Conservation (phyloP, 306 rosid species). For the Quercus suber region DNA sequence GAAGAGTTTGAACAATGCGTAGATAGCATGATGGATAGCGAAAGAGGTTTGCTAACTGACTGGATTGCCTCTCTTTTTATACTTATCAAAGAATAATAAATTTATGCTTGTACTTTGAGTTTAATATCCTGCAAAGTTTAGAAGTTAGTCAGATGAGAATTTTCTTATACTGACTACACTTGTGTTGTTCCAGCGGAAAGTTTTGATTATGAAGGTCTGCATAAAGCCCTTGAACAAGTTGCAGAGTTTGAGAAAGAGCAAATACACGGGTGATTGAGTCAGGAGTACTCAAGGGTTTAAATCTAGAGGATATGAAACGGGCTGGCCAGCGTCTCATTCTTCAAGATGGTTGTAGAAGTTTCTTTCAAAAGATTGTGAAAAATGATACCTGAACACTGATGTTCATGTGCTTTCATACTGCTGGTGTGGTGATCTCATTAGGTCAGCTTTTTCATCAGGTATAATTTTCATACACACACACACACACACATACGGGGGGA, state of each 20-base stretch:
- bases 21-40: conserved; percentile 60
- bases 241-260: conserved; percentile 81
- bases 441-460: conserved; percentile 90
- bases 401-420: conserved; percentile 93
- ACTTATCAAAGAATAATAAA: too few species aligned
- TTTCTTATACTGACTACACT: neutral
- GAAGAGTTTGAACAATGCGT: conserved; percentile 93
- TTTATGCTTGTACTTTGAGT: neutral
- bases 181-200: conserved; percentile 47
- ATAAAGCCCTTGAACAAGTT: conserved; percentile 71
- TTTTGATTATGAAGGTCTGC: conserved; percentile 57
- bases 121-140: neutral
- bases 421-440: conserved; percentile 97
- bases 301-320: conserved; percentile 75
- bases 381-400: conserved; percentile 61
- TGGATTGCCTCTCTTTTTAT: conserved; percentile 1
- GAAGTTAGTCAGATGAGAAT: neutral
- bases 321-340: conserved; percentile 89
- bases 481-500: too few species aligned
- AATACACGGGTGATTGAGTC: conserved; percentile 81
- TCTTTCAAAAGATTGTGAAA: conserved; percentile 61
- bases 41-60: conserved; percentile 48
- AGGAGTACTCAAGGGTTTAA: conserved; percentile 85
- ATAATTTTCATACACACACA: conserved; percentile 13
- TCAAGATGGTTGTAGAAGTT: conserved; percentile 82